Evolutionary conservation across 2,329 filamentous ascomycete genomes (phyloP).

Genomic region (Lasiodiplodia sp.): DNA sequence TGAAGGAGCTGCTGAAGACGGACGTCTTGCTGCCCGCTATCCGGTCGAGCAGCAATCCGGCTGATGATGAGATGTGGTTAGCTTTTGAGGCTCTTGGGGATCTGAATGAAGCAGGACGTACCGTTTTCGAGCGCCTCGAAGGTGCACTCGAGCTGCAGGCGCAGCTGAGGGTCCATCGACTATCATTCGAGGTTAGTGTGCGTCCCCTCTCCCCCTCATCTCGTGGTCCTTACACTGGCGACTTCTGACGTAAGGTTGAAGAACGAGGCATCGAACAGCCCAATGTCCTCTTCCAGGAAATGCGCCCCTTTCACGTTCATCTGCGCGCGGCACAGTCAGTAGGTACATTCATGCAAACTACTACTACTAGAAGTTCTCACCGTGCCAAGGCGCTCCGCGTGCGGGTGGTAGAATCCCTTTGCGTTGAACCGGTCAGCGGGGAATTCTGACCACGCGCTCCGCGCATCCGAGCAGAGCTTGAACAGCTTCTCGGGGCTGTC

Average conservation of each 20-base stretch:
- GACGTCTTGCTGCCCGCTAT: slow-evolving; percentile 34
- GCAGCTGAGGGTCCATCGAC: slow-evolving; percentile 36
- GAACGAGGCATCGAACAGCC: slow-evolving; percentile 35
- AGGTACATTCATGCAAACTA: too few species aligned
- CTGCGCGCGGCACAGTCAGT: neutral
- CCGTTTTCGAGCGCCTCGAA: slow-evolving; percentile 37
- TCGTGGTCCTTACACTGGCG: slow-evolving; percentile 16
- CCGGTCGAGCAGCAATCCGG: slow-evolving; percentile 29
- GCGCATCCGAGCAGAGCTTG: slow-evolving; percentile 41
- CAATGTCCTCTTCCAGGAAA: slow-evolving; percentile 34
- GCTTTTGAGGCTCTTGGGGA: too few species aligned
- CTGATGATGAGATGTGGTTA: neutral
- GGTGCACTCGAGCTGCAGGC: slow-evolving; percentile 34
- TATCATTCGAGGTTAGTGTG: neutral
- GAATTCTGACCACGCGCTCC: slow-evolving; percentile 36
- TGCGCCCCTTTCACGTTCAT: slow-evolving; percentile 13
- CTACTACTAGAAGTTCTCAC: too few species aligned
- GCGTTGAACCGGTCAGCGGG: slow-evolving; percentile 42
- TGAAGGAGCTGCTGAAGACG: slow-evolving; percentile 37
- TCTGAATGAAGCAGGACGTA: neutral
- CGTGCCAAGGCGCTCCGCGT: slow-evolving; percentile 2
- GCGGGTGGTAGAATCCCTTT: slow-evolving; percentile 34
- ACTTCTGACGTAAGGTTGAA: slow-evolving; percentile 33
- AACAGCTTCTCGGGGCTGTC: slow-evolving; percentile 43
- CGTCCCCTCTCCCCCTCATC: too few species aligned